A percentile compares a stretch with the other conserved stretches of the same genome.
Conservation (phyloP, 2,329 filamentous ascomycete species). For the Xenosphaeropsis pyriputrescens region DNA sequence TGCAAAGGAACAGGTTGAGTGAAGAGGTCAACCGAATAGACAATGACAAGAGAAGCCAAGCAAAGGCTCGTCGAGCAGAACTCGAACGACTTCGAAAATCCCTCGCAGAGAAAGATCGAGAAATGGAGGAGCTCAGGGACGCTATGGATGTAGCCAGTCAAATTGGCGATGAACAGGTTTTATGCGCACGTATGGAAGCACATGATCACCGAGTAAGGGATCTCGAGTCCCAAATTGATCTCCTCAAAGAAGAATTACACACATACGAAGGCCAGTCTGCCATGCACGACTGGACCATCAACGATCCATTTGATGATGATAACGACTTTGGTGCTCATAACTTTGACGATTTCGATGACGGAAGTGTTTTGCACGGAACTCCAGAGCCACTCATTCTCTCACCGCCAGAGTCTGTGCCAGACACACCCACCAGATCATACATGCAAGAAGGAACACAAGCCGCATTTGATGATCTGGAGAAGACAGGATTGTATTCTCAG, state of each 20-base stretch:
- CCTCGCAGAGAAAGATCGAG: constrained; percentile 19
- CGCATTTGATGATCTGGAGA: constrained; percentile 10
- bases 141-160: background rate
- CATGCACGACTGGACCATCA: constrained; percentile 3
- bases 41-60: constrained; percentile 27
- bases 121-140: constrained; percentile 14
- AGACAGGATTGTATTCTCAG: constrained; percentile 9
- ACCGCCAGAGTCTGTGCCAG: constrained; percentile 15
- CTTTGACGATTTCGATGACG: constrained; percentile 8
- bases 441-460: constrained; percentile 1
- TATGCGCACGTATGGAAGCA: constrained; percentile 4
- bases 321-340: constrained; percentile 17
- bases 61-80: constrained; percentile 26
- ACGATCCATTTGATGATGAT: constrained; percentile 24
- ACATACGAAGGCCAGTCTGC: constrained; percentile 6
- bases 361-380: background rate
- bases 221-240: constrained; percentile 12
- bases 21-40: constrained; percentile 41
- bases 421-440: constrained; percentile 12
- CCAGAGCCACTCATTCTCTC: constrained; percentile 9
- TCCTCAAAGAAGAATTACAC: constrained; percentile 12
- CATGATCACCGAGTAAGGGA: constrained; percentile 10
- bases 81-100: constrained; percentile 31
- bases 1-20: constrained; percentile 39
- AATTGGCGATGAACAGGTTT: constrained; percentile 10